Conservation (phyloP, 306 rosid genomes). For the Corylus avellana region DNA sequence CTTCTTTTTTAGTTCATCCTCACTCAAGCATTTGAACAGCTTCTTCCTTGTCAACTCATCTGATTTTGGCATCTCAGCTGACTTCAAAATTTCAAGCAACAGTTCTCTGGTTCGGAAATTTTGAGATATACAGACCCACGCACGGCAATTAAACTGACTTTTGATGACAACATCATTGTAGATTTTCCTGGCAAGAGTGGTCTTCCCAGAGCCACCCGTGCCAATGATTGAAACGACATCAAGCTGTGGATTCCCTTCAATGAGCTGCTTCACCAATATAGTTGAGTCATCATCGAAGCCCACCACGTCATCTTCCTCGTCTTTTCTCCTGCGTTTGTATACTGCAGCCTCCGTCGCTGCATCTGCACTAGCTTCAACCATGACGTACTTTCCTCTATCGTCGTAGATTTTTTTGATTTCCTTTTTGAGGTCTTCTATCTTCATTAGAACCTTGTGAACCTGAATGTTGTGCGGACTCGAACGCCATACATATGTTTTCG, state of each 20-base stretch:
- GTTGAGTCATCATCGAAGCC: not conserved
- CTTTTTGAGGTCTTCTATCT: not conserved
- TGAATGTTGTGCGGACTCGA: too few species aligned
- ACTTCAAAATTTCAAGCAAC: not conserved
- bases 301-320: not conserved
- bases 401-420: not conserved
- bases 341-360: too few species aligned
- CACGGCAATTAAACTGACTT: not conserved
- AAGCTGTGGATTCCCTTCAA: not conserved
- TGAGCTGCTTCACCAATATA: not conserved
- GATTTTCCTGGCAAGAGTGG: not conserved
- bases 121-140: conserved; percentile 17
- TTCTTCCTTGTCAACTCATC: not conserved
- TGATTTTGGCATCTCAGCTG: not conserved
- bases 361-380: not conserved
- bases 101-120: not conserved
- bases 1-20: too few species aligned
- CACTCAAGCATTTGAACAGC: not conserved
- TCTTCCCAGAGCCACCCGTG: not conserved
- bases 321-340: not conserved
- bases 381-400: accelerated
- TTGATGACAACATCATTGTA: not conserved
- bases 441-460: not conserved
- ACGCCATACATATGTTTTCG: too few species aligned
- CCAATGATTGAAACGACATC: not conserved